phyloP scores from a whole-genome alignment of 1,139 yeast genomes.

The Geotrichum candidum region DNA sequence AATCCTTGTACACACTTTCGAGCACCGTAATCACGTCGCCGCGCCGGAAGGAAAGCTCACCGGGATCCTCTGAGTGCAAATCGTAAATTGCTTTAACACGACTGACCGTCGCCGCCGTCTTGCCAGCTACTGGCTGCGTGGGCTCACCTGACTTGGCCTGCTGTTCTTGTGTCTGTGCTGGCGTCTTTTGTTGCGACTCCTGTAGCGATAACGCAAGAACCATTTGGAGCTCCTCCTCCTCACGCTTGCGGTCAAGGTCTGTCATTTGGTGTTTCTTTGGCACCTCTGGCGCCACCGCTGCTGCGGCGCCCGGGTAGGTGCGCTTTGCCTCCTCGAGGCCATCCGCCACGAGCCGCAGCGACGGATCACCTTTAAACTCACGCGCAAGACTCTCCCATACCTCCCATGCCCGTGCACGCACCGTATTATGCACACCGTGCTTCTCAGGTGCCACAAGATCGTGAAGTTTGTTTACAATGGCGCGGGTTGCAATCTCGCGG shows the following conservation, averaged over 20 bases:
- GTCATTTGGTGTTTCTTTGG: slow-evolving; percentile 56
- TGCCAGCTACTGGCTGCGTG: slow-evolving; percentile 18
- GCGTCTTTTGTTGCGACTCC: slow-evolving; percentile 38
- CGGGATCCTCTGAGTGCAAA: slow-evolving; percentile 51
- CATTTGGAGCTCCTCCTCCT: slow-evolving; percentile 75
- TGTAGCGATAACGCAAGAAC: slow-evolving; percentile 72
- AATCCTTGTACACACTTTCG: slow-evolving; percentile 84
- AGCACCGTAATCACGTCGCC: slow-evolving; percentile 62
- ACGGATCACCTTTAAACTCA: slow-evolving; percentile 62
- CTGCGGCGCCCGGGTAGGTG: slow-evolving; percentile 28
- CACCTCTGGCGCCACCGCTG: slow-evolving; percentile 44
- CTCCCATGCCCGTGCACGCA: slow-evolving; percentile 61
- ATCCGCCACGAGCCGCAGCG: slow-evolving; percentile 61
- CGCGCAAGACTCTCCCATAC: slow-evolving; percentile 58
- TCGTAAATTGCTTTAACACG: slow-evolving; percentile 84
- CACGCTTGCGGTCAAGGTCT: slow-evolving; percentile 46
- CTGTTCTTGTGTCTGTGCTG: slow-evolving; percentile 17
- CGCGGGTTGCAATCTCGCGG: slow-evolving; percentile 69
- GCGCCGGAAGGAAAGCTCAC: slow-evolving; percentile 39
- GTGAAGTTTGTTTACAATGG: slow-evolving; percentile 52
- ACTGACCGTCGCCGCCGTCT: slow-evolving; percentile 43
- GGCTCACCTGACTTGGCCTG: not conserved
- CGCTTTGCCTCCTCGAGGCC: slow-evolving; percentile 39
- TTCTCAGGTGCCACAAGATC: slow-evolving; percentile 51
- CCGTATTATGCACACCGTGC: slow-evolving; percentile 52